phyloP scores from a whole-genome alignment of 805 yeast genomes.

The Cyberlindnera suaveolens region DNA sequence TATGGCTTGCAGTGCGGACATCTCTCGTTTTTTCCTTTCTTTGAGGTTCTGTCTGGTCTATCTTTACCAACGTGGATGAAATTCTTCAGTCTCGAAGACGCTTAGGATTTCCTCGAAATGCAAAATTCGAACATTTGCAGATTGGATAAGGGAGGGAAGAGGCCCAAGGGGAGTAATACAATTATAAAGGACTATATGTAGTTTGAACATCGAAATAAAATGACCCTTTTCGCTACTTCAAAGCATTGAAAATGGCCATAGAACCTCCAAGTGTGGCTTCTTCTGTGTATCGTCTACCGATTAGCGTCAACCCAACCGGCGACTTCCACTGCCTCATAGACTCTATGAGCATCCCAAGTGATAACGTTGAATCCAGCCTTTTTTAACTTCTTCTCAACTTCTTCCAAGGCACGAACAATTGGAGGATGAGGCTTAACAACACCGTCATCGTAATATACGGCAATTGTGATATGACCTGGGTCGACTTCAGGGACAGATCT shows the following conservation, averaged over 20 bases:
- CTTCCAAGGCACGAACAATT: slow-evolving; percentile 47
- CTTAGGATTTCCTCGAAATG: too few species aligned
- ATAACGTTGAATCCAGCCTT: slow-evolving; percentile 54
- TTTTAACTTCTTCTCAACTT: slow-evolving; percentile 45
- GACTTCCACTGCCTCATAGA: slow-evolving; percentile 51
- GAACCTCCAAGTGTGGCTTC: slow-evolving; percentile 41
- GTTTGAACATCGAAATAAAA: too few species aligned
- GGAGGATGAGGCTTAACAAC: slow-evolving; percentile 65
- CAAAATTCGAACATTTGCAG: too few species aligned
- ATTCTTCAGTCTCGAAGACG: too few species aligned
- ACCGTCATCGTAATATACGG: slow-evolving; percentile 57
- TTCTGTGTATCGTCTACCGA: slow-evolving; percentile 44
- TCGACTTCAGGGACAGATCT: slow-evolving; percentile 26
- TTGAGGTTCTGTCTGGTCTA: too few species aligned
- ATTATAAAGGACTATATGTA: too few species aligned
- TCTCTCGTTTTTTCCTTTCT: slow-evolving; percentile 3
- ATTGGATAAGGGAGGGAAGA: too few species aligned
- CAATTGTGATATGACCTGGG: slow-evolving; percentile 46
- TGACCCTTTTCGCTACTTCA: too few species aligned
- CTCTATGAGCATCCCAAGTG: slow-evolving; percentile 51
- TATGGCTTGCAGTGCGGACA: slow-evolving; percentile 56
- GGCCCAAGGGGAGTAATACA: too few species aligned
- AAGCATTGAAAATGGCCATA: slow-evolving; percentile 17
- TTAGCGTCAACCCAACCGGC: slow-evolving; percentile 43
- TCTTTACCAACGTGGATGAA: too few species aligned